Conservation (phyloP, 345 rosid species). For the Bruguiera sexangula region DNA sequence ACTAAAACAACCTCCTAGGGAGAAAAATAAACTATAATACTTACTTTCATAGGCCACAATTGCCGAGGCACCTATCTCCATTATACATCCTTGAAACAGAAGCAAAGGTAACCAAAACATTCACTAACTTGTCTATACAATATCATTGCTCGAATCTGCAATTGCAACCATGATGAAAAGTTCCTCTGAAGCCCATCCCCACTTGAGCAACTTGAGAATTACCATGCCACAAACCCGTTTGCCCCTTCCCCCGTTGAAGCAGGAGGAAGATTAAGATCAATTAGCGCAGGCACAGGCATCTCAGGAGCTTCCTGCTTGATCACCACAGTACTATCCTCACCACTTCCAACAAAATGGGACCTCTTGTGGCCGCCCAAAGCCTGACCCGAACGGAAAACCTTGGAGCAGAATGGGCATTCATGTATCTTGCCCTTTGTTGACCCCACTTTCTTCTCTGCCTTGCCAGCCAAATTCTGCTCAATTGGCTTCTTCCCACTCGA, state of each 20-base stretch:
- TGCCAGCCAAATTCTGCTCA: slow-evolving; percentile 24
- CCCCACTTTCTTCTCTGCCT: slow-evolving; percentile 30
- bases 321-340: slow-evolving; percentile 49
- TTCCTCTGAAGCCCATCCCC: not conserved
- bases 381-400: slow-evolving; percentile 86
- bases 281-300: slow-evolving; percentile 38
- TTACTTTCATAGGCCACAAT: slow-evolving; percentile 24
- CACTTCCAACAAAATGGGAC: slow-evolving; percentile 80
- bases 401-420: slow-evolving; percentile 84
- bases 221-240: slow-evolving; percentile 37
- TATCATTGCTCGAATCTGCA: slow-evolving; percentile 22
- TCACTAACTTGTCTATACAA: slow-evolving; percentile 42
- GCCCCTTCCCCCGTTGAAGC: slow-evolving; percentile 60
- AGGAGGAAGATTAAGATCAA: slow-evolving; percentile 96
- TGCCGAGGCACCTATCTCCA: slow-evolving; percentile 25
- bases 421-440: slow-evolving; percentile 59
- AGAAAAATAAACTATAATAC: slow-evolving; percentile 11
- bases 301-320: slow-evolving; percentile 44
- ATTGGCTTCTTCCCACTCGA: slow-evolving; percentile 28
- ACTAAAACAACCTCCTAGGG: not conserved
- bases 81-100: slow-evolving; percentile 33
- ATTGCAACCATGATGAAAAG: slow-evolving; percentile 19
- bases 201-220: slow-evolving; percentile 19
- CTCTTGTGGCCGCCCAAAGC: slow-evolving; percentile 97
- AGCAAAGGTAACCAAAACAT: slow-evolving; percentile 25